phyloP scores from a whole-genome alignment of 1,284 basidiomycete genomes.

The Heterobasidion annosum region DNA sequence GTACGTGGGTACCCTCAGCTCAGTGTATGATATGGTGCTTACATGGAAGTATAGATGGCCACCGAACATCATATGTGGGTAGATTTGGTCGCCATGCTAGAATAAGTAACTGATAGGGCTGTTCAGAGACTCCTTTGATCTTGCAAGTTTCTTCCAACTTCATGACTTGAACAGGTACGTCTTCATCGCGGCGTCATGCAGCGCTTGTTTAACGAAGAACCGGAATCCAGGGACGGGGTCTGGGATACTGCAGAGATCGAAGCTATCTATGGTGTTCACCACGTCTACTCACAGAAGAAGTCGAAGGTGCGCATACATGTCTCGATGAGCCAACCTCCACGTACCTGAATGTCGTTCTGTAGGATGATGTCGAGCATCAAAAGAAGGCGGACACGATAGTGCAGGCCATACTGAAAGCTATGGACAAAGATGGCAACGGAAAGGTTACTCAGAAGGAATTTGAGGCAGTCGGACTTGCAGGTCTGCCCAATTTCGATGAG shows the following conservation, averaged over 20 bases:
- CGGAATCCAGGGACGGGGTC: constrained; percentile 43
- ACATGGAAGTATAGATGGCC: constrained; percentile 52
- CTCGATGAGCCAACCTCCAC: background rate
- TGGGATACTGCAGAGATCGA: constrained; percentile 82
- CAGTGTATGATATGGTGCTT: constrained; percentile 7
- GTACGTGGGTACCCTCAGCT: constrained; percentile 28
- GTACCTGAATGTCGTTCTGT: background rate
- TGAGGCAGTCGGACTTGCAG: constrained; percentile 65
- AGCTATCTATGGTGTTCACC: constrained; percentile 92
- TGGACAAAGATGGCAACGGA: constrained; percentile 80
- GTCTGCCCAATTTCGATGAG: constrained; percentile 81
- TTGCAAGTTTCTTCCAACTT: constrained; percentile 76
- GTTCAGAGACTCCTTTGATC: constrained; percentile 68
- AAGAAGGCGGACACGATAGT: constrained; percentile 83
- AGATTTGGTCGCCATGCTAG: background rate
- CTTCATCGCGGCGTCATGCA: background rate
- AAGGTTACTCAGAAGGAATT: constrained; percentile 78
- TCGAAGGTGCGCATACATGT: constrained; percentile 47
- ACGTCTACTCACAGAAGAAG: constrained; percentile 85
- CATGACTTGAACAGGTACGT: constrained; percentile 83
- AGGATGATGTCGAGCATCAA: constrained; percentile 76
- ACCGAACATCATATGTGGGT: constrained; percentile 77
- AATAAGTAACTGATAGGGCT: constrained; percentile 1
- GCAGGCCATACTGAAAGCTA: constrained; percentile 57
- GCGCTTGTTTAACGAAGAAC: background rate